Evolutionary conservation across 2,329 filamentous ascomycete genomes (phyloP), one percentile per base, ranked within the genome.

Genomic region (Bipolaris gigantea): DNA sequence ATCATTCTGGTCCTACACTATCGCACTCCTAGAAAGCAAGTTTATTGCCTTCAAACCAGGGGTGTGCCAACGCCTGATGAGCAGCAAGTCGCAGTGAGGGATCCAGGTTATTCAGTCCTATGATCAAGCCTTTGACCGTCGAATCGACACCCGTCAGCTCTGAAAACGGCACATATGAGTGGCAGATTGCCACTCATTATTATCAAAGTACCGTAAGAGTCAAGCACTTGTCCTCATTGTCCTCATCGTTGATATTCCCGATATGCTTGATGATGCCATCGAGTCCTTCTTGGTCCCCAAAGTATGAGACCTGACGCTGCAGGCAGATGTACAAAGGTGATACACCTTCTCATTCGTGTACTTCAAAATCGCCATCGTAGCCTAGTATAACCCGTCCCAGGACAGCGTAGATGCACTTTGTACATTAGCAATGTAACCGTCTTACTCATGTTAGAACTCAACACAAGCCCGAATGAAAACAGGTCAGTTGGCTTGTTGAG

Each of bases 31-130:
- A 30, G 27, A 30, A 30, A 41, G 25, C 21, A 41, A 8, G 39
- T 8, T 15, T 19, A 4, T 30, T 5, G 19, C 38, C 48, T 27
- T 54, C 13, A 44, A 69, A 65, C 66, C 58, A 73, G 3, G 55
- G 47, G 56, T 74, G 75, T 8, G 67, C 59, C 21, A 77, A 67
- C 38, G 75, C 74, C 55, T 77, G 66, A 41, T 65, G 61, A 47
- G 76, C 76, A 38, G 76, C 76, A 50, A 77, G 71, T 38, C 76
- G 64, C 67, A 66, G 72, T 19, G 62, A 59, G 7, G 77, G 76
- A 58, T 79, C 75, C 55, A 79, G 71, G 50, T 67, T 70, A 30
- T 70, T 76, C 72, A 78, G 73, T 45, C 68, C 61, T 45, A 53
- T 46, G 55, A 79, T 67, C 23, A 79, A 62, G 48, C 78, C 76